Percentiles rank a stretch among this genome's conserved stretches.
phyloP scores from a whole-genome alignment of 805 yeast species.

The Sugiyamaella mastotermitis region DNA sequence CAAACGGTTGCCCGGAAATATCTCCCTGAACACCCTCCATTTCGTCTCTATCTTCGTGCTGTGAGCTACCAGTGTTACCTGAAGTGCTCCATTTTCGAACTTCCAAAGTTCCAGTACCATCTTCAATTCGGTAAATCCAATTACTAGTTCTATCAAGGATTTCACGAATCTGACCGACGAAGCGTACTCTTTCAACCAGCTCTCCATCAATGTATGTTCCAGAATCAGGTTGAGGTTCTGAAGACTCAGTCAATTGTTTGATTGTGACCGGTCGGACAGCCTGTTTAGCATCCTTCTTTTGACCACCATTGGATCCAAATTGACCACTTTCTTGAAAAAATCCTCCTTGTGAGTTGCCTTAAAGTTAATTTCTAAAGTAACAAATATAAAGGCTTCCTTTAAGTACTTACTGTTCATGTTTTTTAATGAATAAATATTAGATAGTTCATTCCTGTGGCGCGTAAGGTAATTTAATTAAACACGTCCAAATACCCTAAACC shows the following conservation, averaged over 20 bases:
- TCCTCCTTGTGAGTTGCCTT: neutral
- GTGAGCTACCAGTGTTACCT: conserved; percentile 8
- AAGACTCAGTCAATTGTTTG: conserved; percentile 51
- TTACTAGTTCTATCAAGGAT: conserved; percentile 37
- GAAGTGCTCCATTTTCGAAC: conserved; percentile 46
- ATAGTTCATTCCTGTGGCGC: no score
- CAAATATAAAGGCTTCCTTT: no score
- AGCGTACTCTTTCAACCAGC: conserved; percentile 46
- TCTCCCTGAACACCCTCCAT: conserved; percentile 30
- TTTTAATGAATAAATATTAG: no score
- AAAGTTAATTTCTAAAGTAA: no score
- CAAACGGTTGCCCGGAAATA: no score
- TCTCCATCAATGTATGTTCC: conserved; percentile 48
- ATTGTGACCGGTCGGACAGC: conserved; percentile 51
- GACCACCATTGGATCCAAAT: no score
- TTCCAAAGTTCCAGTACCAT: conserved; percentile 60
- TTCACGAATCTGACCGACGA: conserved; percentile 54
- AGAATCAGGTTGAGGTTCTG: conserved; percentile 48
- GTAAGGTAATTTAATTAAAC: no score
- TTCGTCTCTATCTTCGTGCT: conserved; percentile 6
- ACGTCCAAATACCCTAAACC: no score
- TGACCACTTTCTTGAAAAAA: neutral
- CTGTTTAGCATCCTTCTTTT: conserved; percentile 1
- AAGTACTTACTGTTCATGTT: no score
- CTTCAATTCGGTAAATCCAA: conserved; percentile 48